A percentile compares a stretch with the other conserved stretches of the same genome.
Conservation (phyloP, 345 rosid genomes). For the Hibiscus trionum region DNA sequence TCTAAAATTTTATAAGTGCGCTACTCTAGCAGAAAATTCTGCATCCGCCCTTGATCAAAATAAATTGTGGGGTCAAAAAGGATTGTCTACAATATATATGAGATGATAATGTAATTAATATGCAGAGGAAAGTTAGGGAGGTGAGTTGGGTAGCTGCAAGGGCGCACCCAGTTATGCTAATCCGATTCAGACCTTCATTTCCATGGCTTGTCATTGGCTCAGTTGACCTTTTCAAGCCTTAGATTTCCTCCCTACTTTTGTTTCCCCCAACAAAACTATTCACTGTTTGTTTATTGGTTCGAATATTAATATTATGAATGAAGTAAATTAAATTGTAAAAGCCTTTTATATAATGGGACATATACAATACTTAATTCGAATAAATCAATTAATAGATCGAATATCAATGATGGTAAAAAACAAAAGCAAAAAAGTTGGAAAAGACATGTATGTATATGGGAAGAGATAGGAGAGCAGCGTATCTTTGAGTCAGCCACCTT, state of each 20-base stretch:
- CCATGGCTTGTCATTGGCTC: conserved; percentile 28
- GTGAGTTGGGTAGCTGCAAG: conserved; percentile 19
- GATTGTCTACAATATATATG: background rate
- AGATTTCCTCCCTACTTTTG: conserved; percentile 10
- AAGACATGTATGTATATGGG: background rate
- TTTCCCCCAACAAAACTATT: background rate
- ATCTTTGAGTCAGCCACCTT: conserved; percentile 31
- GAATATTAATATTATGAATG: no score
- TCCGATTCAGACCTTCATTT: conserved; percentile 54
- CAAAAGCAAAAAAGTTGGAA: background rate
- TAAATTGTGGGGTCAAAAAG: conserved; percentile 6
- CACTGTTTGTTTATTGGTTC: no score
- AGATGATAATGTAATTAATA: conserved; percentile 15
- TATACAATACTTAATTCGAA: no score
- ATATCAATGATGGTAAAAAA: no score
- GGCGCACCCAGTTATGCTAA: conserved; percentile 44
- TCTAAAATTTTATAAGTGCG: no score
- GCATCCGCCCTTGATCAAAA: no score
- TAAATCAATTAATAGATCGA: no score
- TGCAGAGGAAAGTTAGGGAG: background rate
- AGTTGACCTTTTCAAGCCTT: conserved; percentile 5
- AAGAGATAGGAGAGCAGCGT: conserved; percentile 5
- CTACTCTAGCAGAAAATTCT: no score
- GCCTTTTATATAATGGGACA: no score
- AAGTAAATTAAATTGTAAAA: no score